A percentile compares a stretch with the other conserved stretches of the same genome.
These are phyloP conservation scores for Hygrophorus pudorinus DNA, from an alignment of 768 basidiomycete genomes.

Conservation along the genomic window DNA sequence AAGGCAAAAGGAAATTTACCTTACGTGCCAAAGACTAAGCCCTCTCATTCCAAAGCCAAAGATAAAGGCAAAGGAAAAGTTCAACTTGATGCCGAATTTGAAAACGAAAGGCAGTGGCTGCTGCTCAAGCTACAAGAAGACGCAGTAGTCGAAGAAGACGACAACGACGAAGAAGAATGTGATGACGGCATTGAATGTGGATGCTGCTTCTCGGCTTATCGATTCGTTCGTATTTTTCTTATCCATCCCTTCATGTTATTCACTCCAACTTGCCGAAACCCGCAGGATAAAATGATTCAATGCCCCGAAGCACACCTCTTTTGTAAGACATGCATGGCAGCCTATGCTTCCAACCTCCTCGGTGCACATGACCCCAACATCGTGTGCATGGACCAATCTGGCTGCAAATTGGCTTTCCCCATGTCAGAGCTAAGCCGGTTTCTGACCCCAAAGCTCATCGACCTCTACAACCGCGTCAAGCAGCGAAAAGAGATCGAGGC, in stretches of 20 bases:
- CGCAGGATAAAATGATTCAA: constrained; percentile 75
- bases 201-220: constrained; percentile 55
- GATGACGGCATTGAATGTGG: constrained; percentile 74
- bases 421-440: constrained; percentile 59
- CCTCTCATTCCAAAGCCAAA: constrained; percentile 30
- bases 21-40: constrained; percentile 26
- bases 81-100: constrained; percentile 35
- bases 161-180: constrained; percentile 34
- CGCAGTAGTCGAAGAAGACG: constrained; percentile 26
- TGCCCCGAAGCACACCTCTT: constrained; percentile 88
- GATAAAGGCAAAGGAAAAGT: constrained; percentile 33
- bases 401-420: constrained; percentile 60
- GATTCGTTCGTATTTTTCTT: constrained; percentile 1
- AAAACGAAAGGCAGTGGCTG: constrained; percentile 40
- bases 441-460: constrained; percentile 55
- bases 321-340: constrained; percentile 60
- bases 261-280: neutral
- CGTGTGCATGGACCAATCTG: constrained; percentile 75
- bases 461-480: constrained; percentile 62
- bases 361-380: constrained; percentile 53
- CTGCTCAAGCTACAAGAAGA: constrained; percentile 28
- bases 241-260: neutral
- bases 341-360: constrained; percentile 59
- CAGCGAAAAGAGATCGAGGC: constrained; percentile 73
- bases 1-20: constrained; percentile 21